Evolutionary conservation across 441 rosid genomes (phyloP).

Genomic region (Arabidopsis lyrata): DNA sequence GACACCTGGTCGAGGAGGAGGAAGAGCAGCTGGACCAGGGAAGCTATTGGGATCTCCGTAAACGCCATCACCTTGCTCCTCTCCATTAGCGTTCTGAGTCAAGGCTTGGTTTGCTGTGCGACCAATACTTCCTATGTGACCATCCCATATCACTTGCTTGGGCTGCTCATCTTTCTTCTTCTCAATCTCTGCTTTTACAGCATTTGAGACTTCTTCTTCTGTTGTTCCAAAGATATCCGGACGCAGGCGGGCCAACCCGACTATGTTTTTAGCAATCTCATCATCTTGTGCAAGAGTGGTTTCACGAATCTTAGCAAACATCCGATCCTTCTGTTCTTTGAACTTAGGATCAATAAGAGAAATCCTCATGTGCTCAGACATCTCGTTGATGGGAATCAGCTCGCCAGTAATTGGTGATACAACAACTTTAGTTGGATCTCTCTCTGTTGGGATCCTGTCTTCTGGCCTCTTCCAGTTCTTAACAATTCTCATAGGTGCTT

Average conservation of each 20-base stretch:
- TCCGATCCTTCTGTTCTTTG: conserved; percentile 97
- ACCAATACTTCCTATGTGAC: conserved; percentile 97
- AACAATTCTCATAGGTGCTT: conserved; percentile 94
- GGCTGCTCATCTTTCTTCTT: conserved; percentile 99
- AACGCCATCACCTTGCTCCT: conserved; percentile 68
- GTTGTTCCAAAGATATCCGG: conserved; percentile 99
- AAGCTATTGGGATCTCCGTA: conserved; percentile 58
- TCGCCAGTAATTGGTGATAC: conserved; percentile 97
- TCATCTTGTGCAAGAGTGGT: conserved; percentile 99
- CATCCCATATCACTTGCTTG: conserved; percentile 99
- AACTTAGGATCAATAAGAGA: conserved; percentile 98
- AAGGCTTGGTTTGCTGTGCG: conserved; percentile 98
- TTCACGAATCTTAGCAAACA: conserved; percentile 99
- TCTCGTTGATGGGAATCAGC: conserved; percentile 89
- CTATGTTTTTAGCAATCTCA: conserved; percentile 95
- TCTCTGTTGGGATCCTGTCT: conserved; percentile 86
- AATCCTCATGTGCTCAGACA: conserved; percentile 99
- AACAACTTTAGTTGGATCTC: conserved; percentile 87
- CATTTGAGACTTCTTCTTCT: conserved; percentile 99
- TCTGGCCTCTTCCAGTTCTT: conserved; percentile 99
- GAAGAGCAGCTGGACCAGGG: conserved; percentile 97
- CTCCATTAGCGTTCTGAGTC: conserved; percentile 78
- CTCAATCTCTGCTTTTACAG: conserved; percentile 98
- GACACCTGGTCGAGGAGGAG: conserved; percentile 86
- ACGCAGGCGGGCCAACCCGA: conserved; percentile 89